Percentiles rank a stretch among this genome's conserved stretches.
These are phyloP conservation scores for Karstenula rhodostoma DNA, from an alignment of 2,329 filamentous ascomycete species.

Conservation along the genomic window DNA sequence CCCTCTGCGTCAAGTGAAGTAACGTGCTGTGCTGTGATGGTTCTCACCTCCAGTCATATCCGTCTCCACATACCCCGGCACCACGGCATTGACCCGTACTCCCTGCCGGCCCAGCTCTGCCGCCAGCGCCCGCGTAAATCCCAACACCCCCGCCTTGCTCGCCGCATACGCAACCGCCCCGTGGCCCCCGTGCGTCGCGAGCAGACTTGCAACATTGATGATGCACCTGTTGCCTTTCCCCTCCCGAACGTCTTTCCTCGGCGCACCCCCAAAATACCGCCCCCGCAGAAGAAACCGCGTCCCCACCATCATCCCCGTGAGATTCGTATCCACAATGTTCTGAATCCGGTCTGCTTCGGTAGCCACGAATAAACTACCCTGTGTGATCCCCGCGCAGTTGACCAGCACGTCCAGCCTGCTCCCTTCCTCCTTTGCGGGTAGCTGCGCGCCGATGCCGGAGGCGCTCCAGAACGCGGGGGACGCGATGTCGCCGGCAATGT, in stretches of 20 bases:
- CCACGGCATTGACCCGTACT: conserved; percentile 79
- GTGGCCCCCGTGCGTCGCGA: conserved; percentile 72
- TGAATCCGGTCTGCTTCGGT: conserved; percentile 62
- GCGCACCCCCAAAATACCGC: conserved; percentile 21
- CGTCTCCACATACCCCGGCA: conserved; percentile 84
- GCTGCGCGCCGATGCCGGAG: background rate
- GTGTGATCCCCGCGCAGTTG: conserved; percentile 80
- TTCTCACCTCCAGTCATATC: conserved; percentile 75
- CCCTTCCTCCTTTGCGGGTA: background rate
- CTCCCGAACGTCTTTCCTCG: conserved; percentile 10
- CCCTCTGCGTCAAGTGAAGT: no score
- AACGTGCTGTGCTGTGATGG: background rate
- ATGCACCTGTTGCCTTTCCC: conserved; percentile 59
- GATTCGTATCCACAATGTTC: conserved; percentile 72
- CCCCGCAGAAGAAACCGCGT: conserved; percentile 62
- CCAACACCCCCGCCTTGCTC: conserved; percentile 80
- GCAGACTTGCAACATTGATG: conserved; percentile 81
- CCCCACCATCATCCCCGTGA: conserved; percentile 70
- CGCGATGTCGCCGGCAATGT: conserved; percentile 40
- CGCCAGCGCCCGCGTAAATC: conserved; percentile 72
- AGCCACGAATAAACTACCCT: conserved; percentile 69
- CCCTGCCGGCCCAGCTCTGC: conserved; percentile 67
- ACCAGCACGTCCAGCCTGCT: conserved; percentile 64
- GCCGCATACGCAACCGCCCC: conserved; percentile 80
- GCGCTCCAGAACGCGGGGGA: conserved; percentile 34